Base-by-base conservation (phyloP, 2,329 filamentous ascomycete species). In the Aspergillus sp. region DNA sequence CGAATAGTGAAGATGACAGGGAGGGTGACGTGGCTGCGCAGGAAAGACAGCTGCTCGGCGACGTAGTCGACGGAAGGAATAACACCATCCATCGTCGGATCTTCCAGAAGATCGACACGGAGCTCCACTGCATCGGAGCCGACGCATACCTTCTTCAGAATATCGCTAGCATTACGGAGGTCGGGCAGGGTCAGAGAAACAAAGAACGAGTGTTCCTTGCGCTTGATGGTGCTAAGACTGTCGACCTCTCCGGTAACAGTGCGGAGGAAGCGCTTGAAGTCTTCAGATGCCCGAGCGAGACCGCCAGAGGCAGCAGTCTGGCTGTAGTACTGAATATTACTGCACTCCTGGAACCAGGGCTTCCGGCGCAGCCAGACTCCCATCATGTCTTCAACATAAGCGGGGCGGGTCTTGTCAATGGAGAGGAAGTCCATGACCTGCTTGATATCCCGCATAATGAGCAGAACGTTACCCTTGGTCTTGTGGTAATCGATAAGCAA, bases 61-160 rank as follows among this genome's bases (percentile, higher is more conserved):
- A 99, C 85, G 63, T 90, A 96, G 60, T 96, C 92, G 0, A 87
- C 78, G 0, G 85, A 83, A 8, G 88, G 86, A 54, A 88, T 79
- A 0, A 83, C 84, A 50, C 80, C 79, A 19, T 80, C 73, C 11
- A 80, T 80, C 3, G 86, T 82, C 5, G 88, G 86, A 70, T 97
- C 90, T 62, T 90, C 84, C 15, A 99, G 84, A 44, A 99, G 81
- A 77, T 99, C 95, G 3, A 96, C 91, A n/a, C 95, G 87, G 54
- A 99, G 79, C 76, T 99, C 95, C 10, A 98, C 91, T 3, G 94
- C 95, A 77, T 99, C 94, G 7, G 91, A 90, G 4, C 95, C 95
- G 42, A 96, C 87, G 11, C 90, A 87, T 47, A 92, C 89, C 54
- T 86, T 82, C 1, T 88, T 87, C 48, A 99, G 82, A 27, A 88